Base-by-base conservation (phyloP, 73 alveolate genomes). In the Symbiodinium pilosum region DNA sequence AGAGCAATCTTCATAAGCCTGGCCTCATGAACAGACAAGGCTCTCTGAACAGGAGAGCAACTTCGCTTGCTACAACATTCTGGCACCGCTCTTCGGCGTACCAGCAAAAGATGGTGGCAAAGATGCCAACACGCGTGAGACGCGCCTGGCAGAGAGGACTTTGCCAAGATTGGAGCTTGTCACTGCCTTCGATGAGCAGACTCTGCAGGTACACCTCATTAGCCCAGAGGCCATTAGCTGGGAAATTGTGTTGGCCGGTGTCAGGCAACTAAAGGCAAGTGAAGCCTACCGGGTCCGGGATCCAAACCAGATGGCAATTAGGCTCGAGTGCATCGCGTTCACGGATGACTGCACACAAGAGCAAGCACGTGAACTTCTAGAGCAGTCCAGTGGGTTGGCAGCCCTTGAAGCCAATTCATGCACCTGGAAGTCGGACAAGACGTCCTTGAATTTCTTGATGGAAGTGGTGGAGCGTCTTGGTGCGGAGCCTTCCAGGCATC, bases 351-450 rank as follows among this genome's bases (percentile, higher is more conserved):
- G 59, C 87, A 81, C 39, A 0, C 59, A 81, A 14, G 59, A 11
- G 54, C 87, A 39, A 56, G 87, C 32, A 38, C 59, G 14, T 20
- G 39, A 40, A 8, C 54, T 81, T 26, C 87, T 81, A 32, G 87
- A 34, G 3, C 59, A 81, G 43, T 9, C 59, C 16, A 41, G 34
- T 2, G 87, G 54, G 59, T 39, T 81, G 87, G 77, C 77, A 26
- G 56, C 51, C 56, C 32, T 81, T n/a, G 87, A 81, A 26, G 87
- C 87, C 87, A 81, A 81, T 40, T 36, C 59, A 14, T 81, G 87
- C 20, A 81, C 56, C 16, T 81, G 87, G 87, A 81, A 81, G 38
- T 39, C 87, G 34, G 87, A 81, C 38, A 81, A 40, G 39, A 81
- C 87, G 18, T 34, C 36, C 56, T 56, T 81, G 26, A 4, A 20